A percentile compares a stretch with the other conserved stretches of the same genome.
Evolutionary conservation across 306 rosid species (phyloP).

Genomic region (Lathyrus sativus): DNA sequence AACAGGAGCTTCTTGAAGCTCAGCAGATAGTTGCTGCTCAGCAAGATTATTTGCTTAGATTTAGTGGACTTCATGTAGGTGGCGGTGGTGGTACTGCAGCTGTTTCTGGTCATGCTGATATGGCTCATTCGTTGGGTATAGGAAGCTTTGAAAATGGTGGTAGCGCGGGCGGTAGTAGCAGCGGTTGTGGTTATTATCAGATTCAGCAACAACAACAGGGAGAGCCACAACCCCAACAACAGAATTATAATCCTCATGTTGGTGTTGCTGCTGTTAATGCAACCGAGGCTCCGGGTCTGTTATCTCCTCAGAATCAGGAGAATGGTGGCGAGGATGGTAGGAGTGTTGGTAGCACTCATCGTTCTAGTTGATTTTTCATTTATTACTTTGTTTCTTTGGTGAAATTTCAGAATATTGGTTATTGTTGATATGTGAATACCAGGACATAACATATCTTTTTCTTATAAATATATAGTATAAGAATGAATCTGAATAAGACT

Average conservation of each 20-base stretch:
- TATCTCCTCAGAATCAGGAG: constrained; percentile 18
- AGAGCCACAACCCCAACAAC: not conserved
- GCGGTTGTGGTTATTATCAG: constrained; percentile 26
- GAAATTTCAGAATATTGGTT: not conserved
- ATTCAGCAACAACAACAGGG: constrained; percentile 35
- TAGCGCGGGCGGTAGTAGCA: not conserved
- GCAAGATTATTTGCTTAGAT: constrained; percentile 45
- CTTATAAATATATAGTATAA: not conserved
- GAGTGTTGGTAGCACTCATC: constrained; percentile 15
- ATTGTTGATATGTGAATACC: not conserved
- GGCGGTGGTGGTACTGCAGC: not conserved
- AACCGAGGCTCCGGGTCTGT: not conserved
- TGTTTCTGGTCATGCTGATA: constrained; percentile 12
- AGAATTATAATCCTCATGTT: not conserved
- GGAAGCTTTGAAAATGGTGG: constrained; percentile 45
- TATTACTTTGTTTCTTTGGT: too few species aligned
- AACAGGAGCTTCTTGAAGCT: constrained; percentile 50
- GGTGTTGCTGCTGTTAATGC: not conserved
- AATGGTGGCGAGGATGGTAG: not conserved
- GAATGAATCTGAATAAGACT: not conserved
- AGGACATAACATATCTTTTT: not conserved
- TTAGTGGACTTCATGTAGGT: constrained; percentile 34
- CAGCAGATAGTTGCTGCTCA: constrained; percentile 55
- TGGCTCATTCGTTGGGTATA: constrained; percentile 52
- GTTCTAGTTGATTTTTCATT: not conserved